Conservation (phyloP, 2,329 filamentous ascomycete species). For the Sporothrix brunneoviolacea region DNA sequence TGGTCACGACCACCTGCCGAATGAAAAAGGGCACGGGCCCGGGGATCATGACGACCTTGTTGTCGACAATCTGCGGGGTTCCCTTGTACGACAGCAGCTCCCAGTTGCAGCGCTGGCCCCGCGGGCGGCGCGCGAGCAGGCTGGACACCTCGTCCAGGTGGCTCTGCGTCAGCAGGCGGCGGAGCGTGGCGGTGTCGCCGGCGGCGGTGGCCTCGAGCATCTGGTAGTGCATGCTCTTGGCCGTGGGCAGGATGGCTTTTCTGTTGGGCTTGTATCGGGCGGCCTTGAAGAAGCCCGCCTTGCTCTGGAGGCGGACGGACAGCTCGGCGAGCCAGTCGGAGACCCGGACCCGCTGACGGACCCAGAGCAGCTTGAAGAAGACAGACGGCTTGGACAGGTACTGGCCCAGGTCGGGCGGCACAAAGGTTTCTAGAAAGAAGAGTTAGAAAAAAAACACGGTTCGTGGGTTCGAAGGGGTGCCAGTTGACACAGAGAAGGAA, state of each 20-base stretch:
- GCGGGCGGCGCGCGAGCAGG: constrained; percentile 46
- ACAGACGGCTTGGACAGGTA: constrained; percentile 25
- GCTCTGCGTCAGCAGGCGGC: constrained; percentile 44
- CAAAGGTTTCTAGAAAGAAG: constrained; percentile 35
- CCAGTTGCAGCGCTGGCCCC: constrained; percentile 42
- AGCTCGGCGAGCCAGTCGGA: constrained; percentile 32
- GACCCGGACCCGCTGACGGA: constrained; percentile 30
- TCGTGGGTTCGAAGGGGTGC: neutral
- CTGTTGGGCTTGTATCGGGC: constrained; percentile 39
- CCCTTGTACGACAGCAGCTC: constrained; percentile 45
- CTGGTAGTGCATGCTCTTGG: constrained; percentile 51
- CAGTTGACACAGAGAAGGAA: neutral
- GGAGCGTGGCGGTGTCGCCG: constrained; percentile 46
- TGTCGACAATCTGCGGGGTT: constrained; percentile 48
- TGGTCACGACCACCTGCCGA: constrained; percentile 51
- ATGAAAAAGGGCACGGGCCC: constrained; percentile 31
- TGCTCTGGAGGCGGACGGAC: constrained; percentile 39
- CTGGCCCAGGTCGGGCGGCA: constrained; percentile 35
- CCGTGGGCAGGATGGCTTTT: constrained; percentile 41
- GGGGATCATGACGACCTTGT: constrained; percentile 44
- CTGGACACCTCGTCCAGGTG: constrained; percentile 45
- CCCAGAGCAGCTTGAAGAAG: constrained; percentile 32
- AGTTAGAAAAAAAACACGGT: neutral
- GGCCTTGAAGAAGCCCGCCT: constrained; percentile 34
- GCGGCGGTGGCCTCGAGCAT: constrained; percentile 57